These are phyloP conservation scores for Dioscorea dumetorum DNA, from an alignment of 106 monocot species.

Conservation along the genomic window DNA sequence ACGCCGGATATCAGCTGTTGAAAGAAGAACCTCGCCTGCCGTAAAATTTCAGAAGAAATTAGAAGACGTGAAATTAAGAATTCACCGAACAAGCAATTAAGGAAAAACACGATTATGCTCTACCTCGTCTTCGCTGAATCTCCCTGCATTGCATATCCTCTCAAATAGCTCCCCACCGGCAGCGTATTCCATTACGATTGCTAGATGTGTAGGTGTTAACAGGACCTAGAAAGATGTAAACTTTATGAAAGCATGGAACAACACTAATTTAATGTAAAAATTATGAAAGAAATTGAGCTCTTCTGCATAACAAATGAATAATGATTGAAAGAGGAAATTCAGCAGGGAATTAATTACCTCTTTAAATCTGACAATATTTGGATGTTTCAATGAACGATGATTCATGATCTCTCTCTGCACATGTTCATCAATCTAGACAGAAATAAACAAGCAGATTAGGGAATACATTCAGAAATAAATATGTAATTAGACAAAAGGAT, in stretches of 20 bases:
- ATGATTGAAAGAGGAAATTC: too few species aligned
- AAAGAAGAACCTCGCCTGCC: conserved; percentile 12
- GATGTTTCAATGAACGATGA: conserved; percentile 53
- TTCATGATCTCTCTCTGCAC: conserved; percentile 78
- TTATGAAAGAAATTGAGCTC: too few species aligned
- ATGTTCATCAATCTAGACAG: conserved; percentile 61
- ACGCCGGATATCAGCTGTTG: conserved; percentile 14
- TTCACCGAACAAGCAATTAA: not conserved
- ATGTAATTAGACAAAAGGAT: too few species aligned
- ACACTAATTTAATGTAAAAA: too few species aligned
- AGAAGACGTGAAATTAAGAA: not conserved
- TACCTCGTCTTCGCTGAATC: conserved; percentile 56
- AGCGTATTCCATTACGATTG: conserved; percentile 57
- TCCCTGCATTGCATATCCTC: conserved; percentile 53
- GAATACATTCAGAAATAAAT: too few species aligned
- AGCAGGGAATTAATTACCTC: conserved; percentile 42
- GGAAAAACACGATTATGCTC: not conserved
- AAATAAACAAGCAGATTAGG: too few species aligned
- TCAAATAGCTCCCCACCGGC: conserved; percentile 62
- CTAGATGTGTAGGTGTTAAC: conserved; percentile 44
- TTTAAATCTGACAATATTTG: conserved; percentile 63
- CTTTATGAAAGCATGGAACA: too few species aligned
- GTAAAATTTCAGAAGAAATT: not conserved
- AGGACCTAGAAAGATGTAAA: conserved; percentile 21
- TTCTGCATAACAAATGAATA: too few species aligned